phyloP scores from a whole-genome alignment of 2,329 filamentous ascomycete genomes.

The Akanthomyces muscarius region DNA sequence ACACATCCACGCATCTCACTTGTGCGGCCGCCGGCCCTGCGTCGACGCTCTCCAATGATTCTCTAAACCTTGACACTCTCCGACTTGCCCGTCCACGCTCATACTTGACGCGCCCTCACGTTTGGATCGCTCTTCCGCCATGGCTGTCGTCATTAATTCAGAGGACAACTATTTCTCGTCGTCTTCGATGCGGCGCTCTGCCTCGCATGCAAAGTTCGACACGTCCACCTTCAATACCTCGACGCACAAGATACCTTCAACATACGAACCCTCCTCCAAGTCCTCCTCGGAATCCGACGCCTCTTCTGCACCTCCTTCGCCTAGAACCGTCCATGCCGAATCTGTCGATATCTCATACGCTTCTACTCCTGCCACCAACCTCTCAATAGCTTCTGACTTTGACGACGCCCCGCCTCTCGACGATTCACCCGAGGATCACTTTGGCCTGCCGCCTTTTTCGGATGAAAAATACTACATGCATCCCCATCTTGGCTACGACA shows the following conservation, averaged over 20 bases:
- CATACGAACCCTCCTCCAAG: slow-evolving; percentile 42
- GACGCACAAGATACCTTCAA: slow-evolving; percentile 39
- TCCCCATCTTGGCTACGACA: slow-evolving; percentile 30
- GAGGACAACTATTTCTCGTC: slow-evolving; percentile 57
- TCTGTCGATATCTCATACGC: slow-evolving; percentile 54
- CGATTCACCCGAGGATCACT: slow-evolving; percentile 42
- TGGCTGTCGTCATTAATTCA: slow-evolving; percentile 54
- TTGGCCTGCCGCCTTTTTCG: slow-evolving; percentile 43
- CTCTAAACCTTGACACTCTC: slow-evolving; percentile 4
- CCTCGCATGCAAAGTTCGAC: slow-evolving; percentile 56
- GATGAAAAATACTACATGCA: slow-evolving; percentile 43
- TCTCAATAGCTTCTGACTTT: slow-evolving; percentile 57
- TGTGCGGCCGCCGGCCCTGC: slow-evolving; percentile 3
- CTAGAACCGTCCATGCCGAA: slow-evolving; percentile 47
- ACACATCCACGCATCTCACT: background rate
- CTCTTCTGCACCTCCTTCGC: slow-evolving; percentile 56
- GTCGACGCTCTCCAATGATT: slow-evolving; percentile 12
- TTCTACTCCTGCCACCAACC: slow-evolving; percentile 60
- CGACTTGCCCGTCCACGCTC: background rate
- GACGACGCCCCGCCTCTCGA: slow-evolving; percentile 46
- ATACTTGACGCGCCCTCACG: background rate
- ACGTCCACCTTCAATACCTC: slow-evolving; percentile 33
- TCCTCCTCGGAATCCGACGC: slow-evolving; percentile 43
- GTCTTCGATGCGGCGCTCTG: slow-evolving; percentile 53
- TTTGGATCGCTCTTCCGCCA: slow-evolving; percentile 25